Evolutionary conservation across 2,329 filamentous ascomycete genomes (phyloP).

Genomic region (Aspergillus sojae): DNA sequence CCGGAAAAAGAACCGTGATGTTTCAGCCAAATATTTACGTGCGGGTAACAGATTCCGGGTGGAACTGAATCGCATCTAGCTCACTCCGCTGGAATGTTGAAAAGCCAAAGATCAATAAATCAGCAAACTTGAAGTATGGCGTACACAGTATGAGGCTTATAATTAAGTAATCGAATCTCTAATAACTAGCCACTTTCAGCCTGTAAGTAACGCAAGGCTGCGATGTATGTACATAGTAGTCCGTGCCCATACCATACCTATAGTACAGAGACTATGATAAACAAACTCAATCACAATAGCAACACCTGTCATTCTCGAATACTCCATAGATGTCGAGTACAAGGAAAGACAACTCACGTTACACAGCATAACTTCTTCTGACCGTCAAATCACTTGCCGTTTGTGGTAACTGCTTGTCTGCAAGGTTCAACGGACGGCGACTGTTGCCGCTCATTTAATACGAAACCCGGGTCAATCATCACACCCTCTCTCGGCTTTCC

Average conservation of each 20-base stretch:
- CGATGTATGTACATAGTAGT: too few relatives aligned
- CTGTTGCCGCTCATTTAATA: not conserved
- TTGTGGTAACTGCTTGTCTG: not conserved
- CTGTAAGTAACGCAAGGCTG: too few relatives aligned
- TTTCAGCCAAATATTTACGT: not conserved
- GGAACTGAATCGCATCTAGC: not conserved
- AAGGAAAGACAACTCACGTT: not conserved
- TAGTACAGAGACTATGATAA: too few relatives aligned
- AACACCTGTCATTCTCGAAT: not conserved
- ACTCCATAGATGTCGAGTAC: too few relatives aligned
- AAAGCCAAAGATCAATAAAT: not conserved
- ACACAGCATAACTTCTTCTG: not conserved
- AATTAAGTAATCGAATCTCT: not conserved
- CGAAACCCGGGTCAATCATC: not conserved
- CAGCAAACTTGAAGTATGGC: not conserved
- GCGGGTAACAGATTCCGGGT: not conserved
- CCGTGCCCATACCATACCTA: too few relatives aligned
- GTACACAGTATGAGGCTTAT: not conserved
- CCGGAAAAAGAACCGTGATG: not conserved
- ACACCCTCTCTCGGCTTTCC: not conserved
- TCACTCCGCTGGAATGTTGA: not conserved
- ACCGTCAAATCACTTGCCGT: not conserved
- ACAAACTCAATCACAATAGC: conserved; percentile 1
- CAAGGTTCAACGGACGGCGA: conserved; percentile 4
- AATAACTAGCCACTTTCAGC: too few relatives aligned